Percentiles rank a stretch among this genome's conserved stretches.
Conservation (phyloP, 2,329 filamentous ascomycete genomes). For the Eutypella sp. region DNA sequence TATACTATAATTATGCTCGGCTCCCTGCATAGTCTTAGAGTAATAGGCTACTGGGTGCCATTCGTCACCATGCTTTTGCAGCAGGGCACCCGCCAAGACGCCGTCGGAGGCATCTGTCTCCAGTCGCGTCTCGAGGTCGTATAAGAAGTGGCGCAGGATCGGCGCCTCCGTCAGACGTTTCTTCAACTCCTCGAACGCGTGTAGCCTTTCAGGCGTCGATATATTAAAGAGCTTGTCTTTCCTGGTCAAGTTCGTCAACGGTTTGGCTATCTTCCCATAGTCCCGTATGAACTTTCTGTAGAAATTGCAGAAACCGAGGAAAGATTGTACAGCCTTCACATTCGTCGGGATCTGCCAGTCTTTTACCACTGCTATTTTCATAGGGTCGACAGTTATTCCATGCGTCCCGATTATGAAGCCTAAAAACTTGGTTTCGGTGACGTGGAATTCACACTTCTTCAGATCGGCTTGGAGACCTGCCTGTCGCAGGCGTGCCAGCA, state of each 20-base stretch:
- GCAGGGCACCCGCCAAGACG: neutral
- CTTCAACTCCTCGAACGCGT: neutral
- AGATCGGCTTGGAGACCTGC: neutral
- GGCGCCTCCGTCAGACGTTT: neutral
- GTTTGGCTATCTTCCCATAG: neutral
- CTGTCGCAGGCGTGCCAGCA: neutral
- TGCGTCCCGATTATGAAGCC: neutral
- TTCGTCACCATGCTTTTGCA: neutral
- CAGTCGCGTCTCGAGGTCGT: neutral
- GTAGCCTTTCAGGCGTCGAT: neutral
- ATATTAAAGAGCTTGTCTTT: neutral
- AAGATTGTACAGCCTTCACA: constrained; percentile 2
- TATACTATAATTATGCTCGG: neutral
- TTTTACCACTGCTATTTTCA: neutral
- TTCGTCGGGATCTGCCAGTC: constrained; percentile 1
- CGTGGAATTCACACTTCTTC: constrained; percentile 1
- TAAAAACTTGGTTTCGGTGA: neutral
- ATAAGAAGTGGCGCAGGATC: neutral
- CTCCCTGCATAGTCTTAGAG: neutral
- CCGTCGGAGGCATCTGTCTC: neutral
- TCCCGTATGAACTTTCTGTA: constrained; percentile 2
- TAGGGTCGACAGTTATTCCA: neutral
- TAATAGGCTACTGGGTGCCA: neutral
- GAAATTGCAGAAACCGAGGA: constrained; percentile 6
- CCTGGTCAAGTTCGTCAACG: neutral